A percentile compares a stretch with the other conserved stretches of the same genome.
Evolutionary conservation across 257 asterid genomes (phyloP).

Genomic region (Rhazya stricta): DNA sequence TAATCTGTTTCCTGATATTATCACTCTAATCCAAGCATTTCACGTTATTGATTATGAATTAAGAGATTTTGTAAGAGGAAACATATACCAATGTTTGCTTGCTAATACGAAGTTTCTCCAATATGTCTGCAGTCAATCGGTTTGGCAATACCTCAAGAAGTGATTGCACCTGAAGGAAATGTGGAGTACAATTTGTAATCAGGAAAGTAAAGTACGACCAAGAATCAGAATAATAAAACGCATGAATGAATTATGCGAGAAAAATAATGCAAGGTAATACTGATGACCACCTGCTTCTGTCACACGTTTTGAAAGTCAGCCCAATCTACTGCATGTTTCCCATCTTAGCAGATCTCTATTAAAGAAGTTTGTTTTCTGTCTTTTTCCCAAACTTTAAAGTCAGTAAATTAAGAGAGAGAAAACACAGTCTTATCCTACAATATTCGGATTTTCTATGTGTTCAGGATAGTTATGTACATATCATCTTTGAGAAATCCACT

Average conservation of each 20-base stretch:
- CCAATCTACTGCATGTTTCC: not conserved
- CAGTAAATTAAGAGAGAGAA: not conserved
- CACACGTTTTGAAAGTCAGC: not conserved
- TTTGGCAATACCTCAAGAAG: constrained; percentile 95
- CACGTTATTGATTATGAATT: not conserved
- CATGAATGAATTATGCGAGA: not conserved
- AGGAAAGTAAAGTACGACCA: not conserved
- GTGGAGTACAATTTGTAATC: constrained; percentile 2
- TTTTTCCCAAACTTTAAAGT: not conserved
- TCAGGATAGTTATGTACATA: not conserved
- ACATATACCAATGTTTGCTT: constrained; percentile 74
- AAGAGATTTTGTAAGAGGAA: not conserved
- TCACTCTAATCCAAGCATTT: not conserved
- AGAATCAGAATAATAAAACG: not conserved
- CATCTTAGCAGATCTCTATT: not conserved
- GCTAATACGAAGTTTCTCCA: constrained; percentile 95
- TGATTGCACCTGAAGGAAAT: constrained; percentile 70
- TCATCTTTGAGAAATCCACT: not conserved
- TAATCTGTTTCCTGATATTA: not conserved
- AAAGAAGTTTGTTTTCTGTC: not conserved
- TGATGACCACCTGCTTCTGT: not conserved
- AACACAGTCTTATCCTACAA: not conserved
- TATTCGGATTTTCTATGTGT: not conserved
- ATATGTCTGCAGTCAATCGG: constrained; percentile 76
- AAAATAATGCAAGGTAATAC: not conserved